Conservation (phyloP, 2,329 filamentous ascomycete genomes). For the Diaporthe ilicicola region DNA sequence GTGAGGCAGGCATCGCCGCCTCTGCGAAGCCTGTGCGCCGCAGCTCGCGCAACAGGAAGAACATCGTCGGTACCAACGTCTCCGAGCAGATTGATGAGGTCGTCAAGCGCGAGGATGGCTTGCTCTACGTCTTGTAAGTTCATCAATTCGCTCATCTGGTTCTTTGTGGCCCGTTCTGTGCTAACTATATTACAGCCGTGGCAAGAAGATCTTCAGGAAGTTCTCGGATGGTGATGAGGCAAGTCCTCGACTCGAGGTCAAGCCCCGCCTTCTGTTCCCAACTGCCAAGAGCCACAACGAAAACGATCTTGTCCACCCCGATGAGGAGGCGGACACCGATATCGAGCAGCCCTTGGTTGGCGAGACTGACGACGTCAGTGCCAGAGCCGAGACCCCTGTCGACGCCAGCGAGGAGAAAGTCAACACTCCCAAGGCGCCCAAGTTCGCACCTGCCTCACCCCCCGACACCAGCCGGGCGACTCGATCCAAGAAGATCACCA, state of each 20-base stretch:
- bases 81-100: conserved; percentile 69
- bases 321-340: conserved; percentile 68
- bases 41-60: conserved; percentile 59
- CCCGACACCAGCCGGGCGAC: conserved; percentile 69
- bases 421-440: conserved; percentile 63
- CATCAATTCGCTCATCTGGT: background rate
- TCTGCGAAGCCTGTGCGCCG: conserved; percentile 56
- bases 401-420: conserved; percentile 47
- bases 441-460: conserved; percentile 67
- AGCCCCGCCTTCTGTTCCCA: conserved; percentile 77
- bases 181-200: conserved; percentile 64
- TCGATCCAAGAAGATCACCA: conserved; percentile 61
- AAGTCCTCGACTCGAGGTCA: conserved; percentile 51
- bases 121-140: conserved; percentile 81
- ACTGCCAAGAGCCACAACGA: conserved; percentile 52
- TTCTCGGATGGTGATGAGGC: conserved; percentile 57
- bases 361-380: conserved; percentile 36
- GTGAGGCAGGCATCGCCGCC: conserved; percentile 49
- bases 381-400: conserved; percentile 48
- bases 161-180: background rate
- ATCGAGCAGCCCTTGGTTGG: conserved; percentile 59
- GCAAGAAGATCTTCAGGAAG: conserved; percentile 80
- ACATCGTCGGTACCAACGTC: conserved; percentile 63
- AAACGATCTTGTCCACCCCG: conserved; percentile 44
- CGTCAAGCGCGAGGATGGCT: conserved; percentile 72